Conservation (phyloP, 169 alveolate genomes). For the Pseudocohnilembus persalinus region DNA sequence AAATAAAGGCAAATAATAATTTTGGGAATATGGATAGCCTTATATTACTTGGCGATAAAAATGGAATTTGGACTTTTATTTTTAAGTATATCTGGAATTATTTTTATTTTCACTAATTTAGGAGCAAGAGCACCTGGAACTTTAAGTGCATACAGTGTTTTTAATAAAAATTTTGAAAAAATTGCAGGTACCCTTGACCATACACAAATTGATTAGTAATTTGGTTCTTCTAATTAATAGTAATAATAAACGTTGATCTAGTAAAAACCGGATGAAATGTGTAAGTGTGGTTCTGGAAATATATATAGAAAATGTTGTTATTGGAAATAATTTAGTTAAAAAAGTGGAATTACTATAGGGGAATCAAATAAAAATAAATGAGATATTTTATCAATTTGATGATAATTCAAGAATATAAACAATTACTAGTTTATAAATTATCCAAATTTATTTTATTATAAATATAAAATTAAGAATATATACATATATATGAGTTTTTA, state of each 20-base stretch:
- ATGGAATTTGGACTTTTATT: constrained; percentile 11
- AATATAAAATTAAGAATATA: no score
- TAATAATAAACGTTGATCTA: constrained; percentile 22
- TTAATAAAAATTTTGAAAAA: constrained; percentile 36
- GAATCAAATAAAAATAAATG: no score
- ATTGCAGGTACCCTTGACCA: constrained; percentile 24
- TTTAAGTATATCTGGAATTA: constrained; percentile 16
- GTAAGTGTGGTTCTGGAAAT: constrained; percentile 43
- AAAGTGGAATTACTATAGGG: no score
- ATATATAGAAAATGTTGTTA: constrained; percentile 43
- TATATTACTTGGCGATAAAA: no score
- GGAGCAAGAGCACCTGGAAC: constrained; percentile 37
- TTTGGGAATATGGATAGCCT: background rate
- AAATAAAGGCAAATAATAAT: background rate
- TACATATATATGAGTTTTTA: no score
- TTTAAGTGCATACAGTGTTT: constrained; percentile 40
- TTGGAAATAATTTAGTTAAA: constrained; percentile 18
- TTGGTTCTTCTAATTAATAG: constrained; percentile 37
- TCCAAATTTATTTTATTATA: no score
- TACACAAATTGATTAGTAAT: constrained; percentile 4
- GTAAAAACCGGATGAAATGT: constrained; percentile 37
- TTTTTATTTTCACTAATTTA: constrained; percentile 31
- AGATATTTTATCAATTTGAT: no score
- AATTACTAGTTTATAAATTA: no score
- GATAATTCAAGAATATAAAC: no score